Base-by-base conservation (phyloP, 139 green algal species). In the Coccomyxa sp. region DNA sequence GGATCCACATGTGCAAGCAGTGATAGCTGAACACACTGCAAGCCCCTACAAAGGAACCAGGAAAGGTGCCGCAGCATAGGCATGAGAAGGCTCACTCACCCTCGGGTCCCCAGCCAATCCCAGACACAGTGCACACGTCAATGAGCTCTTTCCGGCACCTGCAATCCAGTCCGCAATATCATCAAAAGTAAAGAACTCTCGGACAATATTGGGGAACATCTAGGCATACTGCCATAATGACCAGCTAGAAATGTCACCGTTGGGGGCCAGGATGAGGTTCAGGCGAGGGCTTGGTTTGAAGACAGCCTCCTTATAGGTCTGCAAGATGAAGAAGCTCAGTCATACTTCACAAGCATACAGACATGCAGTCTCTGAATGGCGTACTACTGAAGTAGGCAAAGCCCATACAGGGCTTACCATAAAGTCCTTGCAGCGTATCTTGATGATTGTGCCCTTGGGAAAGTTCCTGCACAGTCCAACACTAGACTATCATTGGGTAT, bases 191-290 rank as follows among this genome's bases (percentile, higher is more conserved):
- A 36, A 58, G 10, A 58, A 0, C 24, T 68, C 38, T 31, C 27
- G 44, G 9, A 69, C 33, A 41, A 81, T 1, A 2, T 2, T 54
- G 10, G 9, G 35, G 18, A n/a, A 50, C 6, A 50, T 7, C 33
- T 70, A 31, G 14, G 9, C 10, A 7, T 70, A 14, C 8, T 16
- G 36, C 24, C 12, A 35, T 6, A 77, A 27, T 10, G 35, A 16
- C 12, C 55, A 70, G 41, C 5, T 54, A 18, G 16, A 29, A 73
- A 74, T 10, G n/a, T 33, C 74, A 95, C 89, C 96, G 73, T 99
- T 99, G 16, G 96, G 96, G 0, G 96, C 96, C 0, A 99, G 75
- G 10, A 99, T 88, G 22, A 99, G 86, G 86, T 99, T 99, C 4
- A 99, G 87, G 0, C 86, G 77, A 0, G 94, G 83, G 0, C 92